These are phyloP conservation scores for Papiliotrema flavescens DNA, from an alignment of 1,284 basidiomycete species.

Conservation along the genomic window DNA sequence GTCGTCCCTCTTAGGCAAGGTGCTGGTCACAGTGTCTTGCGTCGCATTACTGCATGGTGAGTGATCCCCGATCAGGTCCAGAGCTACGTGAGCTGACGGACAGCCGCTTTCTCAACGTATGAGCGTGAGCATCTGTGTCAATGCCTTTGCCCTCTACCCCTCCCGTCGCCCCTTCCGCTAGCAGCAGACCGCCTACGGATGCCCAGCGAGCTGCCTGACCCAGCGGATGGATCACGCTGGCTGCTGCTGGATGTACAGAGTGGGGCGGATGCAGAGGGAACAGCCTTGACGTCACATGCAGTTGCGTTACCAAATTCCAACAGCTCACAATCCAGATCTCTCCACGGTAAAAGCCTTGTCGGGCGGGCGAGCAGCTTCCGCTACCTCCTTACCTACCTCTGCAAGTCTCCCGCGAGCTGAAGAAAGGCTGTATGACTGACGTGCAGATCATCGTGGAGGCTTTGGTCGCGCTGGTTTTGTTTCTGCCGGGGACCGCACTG, in stretches of 20 bases:
- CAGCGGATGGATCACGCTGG: too few species aligned
- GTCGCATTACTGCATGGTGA: conserved; percentile 30
- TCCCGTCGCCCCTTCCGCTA: neutral
- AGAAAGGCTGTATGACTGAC: neutral
- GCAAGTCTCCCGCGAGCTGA: conserved; percentile 14
- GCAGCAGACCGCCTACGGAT: too few species aligned
- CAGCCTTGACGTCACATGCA: too few species aligned
- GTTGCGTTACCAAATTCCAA: too few species aligned
- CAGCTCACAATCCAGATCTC: conserved; percentile 29
- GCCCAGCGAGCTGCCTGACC: too few species aligned
- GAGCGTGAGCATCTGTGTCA: conserved; percentile 39
- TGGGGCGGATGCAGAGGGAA: too few species aligned
- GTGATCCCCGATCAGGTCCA: neutral
- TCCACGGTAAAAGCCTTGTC: conserved; percentile 46
- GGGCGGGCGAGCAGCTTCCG: conserved; percentile 13
- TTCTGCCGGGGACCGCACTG: conserved; percentile 40
- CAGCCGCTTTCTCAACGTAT: conserved; percentile 49
- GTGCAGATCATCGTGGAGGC: conserved; percentile 46
- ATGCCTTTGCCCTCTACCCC: too few species aligned
- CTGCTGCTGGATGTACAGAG: too few species aligned
- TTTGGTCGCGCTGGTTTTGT: conserved; percentile 34
- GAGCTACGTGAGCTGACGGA: neutral
- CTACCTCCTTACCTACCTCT: conserved; percentile 30
- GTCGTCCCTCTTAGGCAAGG: conserved; percentile 17
- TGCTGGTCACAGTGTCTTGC: conserved; percentile 29